Evolutionary conservation across 805 yeast species (phyloP).

Genomic region (Saccharomyces mikatae): DNA sequence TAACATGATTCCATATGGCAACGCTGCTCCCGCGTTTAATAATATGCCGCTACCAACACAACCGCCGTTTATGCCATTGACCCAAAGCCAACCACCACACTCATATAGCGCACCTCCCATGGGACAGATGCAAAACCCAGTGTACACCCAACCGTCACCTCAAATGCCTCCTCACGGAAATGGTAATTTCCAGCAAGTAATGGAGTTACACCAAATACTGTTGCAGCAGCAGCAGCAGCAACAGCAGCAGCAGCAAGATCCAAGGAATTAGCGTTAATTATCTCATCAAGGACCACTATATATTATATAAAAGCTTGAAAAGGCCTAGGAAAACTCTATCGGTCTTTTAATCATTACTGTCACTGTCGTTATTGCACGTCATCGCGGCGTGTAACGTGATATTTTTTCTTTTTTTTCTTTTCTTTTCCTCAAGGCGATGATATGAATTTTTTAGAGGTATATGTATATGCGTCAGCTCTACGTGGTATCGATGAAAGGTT

Average conservation of each 20-base stretch:
- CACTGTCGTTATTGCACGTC: background rate
- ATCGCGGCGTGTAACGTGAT: background rate
- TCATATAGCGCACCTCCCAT: background rate
- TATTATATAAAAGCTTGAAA: background rate
- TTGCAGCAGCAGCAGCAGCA: constrained; percentile 21
- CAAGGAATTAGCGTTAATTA: background rate
- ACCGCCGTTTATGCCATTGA: background rate
- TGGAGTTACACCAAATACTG: constrained; percentile 20
- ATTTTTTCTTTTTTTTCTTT: background rate
- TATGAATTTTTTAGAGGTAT: background rate
- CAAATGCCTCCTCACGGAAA: constrained; percentile 2
- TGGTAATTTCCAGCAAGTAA: constrained; percentile 16
- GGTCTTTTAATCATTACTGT: background rate
- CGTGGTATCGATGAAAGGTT: background rate
- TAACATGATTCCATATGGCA: background rate
- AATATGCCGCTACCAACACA: background rate
- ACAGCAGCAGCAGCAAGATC: constrained; percentile 6
- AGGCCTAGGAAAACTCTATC: too few relatives aligned
- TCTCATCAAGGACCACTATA: background rate
- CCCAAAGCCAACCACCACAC: constrained; percentile 5
- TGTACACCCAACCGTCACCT: constrained; percentile 7
- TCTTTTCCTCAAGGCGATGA: background rate
- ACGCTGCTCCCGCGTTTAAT: background rate
- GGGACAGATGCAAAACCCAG: constrained; percentile 2
- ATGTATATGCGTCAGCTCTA: background rate